Percentiles rank a stretch among this genome's conserved stretches.
These are phyloP conservation scores for Tetrahymena thermophila DNA, from an alignment of 73 alveolate species.

Conservation along the genomic window DNA sequence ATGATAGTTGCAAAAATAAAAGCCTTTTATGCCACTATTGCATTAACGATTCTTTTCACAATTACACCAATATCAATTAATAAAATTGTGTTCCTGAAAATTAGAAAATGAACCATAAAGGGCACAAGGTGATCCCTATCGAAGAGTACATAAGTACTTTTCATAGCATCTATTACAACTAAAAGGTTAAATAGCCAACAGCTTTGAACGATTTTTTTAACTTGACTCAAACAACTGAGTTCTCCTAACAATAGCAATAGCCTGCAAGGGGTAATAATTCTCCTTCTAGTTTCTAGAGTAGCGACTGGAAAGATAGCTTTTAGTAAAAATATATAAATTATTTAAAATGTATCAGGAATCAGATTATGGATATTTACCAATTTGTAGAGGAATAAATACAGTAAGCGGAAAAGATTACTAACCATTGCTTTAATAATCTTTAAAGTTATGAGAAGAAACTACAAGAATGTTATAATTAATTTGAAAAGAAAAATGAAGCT, in stretches of 20 bases:
- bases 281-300: background rate
- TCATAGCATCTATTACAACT: background rate
- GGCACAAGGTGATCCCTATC: background rate
- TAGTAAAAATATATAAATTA: background rate
- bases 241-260: background rate
- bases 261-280: background rate
- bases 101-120: background rate
- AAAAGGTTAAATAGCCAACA: background rate
- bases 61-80: background rate
- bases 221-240: background rate
- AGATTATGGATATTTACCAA: background rate
- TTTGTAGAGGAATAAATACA: background rate
- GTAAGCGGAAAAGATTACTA: background rate
- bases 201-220: background rate
- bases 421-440: background rate
- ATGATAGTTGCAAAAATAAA: background rate
- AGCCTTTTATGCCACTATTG: background rate
- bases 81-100: background rate
- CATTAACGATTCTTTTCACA: background rate
- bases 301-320: background rate
- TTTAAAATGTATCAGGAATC: background rate
- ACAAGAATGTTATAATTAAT: background rate
- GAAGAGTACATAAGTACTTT: background rate
- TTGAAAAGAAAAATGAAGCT: background rate
- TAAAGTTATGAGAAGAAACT: background rate